Base-by-base conservation (phyloP, 345 rosid species). In the Cardamine chenopodiifolia region DNA sequence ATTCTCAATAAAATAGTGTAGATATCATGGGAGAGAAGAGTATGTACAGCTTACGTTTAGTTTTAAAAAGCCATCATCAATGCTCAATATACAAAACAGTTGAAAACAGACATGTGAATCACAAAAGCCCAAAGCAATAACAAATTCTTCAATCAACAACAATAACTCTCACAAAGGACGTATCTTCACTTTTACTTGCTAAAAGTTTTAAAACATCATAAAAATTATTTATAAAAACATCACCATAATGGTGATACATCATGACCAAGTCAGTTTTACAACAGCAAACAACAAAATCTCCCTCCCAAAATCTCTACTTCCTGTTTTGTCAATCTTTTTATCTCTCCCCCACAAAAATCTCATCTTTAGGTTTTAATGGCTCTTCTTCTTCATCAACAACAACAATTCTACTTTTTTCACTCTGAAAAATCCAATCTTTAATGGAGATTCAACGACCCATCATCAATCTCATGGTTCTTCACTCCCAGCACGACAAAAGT, bases 391-490 rank as follows among this genome's bases (percentile, higher is more conserved):
- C 78, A 26, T 53, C 80, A 35, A 45, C 17, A 14, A 6, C 80
- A 34, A 45, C 14, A 18, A 8, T 49, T 62, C 69, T 29, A 32
- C 12, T 25, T 17, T 22, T 7, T 44, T 10, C 58, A 74, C 17
- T 39, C 66, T 34, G 13, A 44, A 61, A 63, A 39, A 6, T 34
- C 8, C 52, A 40, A 56, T 44, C 77, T 26, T 55, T 60, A 26
- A 87, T 88, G 90, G 89, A 82, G 82, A 74, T 84, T 65, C 82
- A 78, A 58, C 84, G 82, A 61, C 87, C 90, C 29, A 32, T 83
- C 75, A 72, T 62, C 84, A 82, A 75, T 62, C 28, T 83, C 40
- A 71, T 74, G 82, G 58, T 81, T 40, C 82, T 72, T 14, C 77
- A 78, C 48, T 22, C 81, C 18, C 28, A 61, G 17, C 79, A 62